Conservation (phyloP, 257 asterid species). For the Misopates orontium region DNA sequence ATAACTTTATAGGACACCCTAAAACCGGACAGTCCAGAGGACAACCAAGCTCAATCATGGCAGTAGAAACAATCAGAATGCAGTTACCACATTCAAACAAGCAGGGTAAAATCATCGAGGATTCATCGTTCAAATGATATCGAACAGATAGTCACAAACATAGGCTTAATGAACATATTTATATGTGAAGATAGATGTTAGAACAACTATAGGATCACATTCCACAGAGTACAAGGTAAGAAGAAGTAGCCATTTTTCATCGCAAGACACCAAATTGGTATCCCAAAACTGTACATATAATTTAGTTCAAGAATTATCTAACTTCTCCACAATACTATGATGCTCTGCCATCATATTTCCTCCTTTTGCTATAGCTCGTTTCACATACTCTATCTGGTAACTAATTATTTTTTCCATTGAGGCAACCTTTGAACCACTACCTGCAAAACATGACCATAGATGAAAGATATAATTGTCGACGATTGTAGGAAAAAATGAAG, state of each 20-base stretch:
- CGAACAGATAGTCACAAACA: too few relatives aligned
- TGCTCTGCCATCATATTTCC: neutral
- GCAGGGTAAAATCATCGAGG: too few relatives aligned
- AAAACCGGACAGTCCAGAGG: too few relatives aligned
- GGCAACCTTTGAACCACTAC: constrained; percentile 85
- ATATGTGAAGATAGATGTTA: too few relatives aligned
- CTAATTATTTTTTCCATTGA: constrained; percentile 66
- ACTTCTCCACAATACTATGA: too few relatives aligned
- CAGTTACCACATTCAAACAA: too few relatives aligned
- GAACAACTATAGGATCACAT: too few relatives aligned
- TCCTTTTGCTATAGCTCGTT: neutral
- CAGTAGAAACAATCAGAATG: too few relatives aligned
- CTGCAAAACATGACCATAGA: constrained; percentile 36
- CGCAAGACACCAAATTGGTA: neutral
- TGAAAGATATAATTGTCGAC: neutral
- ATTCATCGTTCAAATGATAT: too few relatives aligned
- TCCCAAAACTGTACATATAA: neutral
- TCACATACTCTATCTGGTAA: neutral
- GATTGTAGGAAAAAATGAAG: neutral
- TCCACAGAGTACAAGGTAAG: neutral
- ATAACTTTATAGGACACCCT: too few relatives aligned
- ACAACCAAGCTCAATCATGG: too few relatives aligned
- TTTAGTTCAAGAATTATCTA: neutral
- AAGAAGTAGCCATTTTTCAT: neutral
- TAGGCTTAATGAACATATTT: too few relatives aligned